These are phyloP conservation scores for Coemansia sp. DNA, from an alignment of 192 early-diverging fungal genomes.

Conservation along the genomic window DNA sequence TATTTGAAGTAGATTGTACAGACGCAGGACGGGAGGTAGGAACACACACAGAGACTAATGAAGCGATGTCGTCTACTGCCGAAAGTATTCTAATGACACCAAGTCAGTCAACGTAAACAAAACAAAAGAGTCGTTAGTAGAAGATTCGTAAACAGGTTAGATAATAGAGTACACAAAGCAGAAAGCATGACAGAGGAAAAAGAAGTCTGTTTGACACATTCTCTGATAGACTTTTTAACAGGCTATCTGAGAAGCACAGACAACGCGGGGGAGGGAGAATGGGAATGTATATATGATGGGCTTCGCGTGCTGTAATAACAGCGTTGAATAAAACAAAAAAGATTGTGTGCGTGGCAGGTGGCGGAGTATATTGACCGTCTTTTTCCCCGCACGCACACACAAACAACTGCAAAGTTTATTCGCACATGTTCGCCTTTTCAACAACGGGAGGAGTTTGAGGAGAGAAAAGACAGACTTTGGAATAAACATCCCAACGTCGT, in stretches of 20 bases:
- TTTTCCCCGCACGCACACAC: not conserved
- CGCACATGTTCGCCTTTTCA: conserved; percentile 1
- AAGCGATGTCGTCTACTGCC: not conserved
- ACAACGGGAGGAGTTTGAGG: not conserved
- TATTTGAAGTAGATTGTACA: not conserved
- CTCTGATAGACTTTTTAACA: not conserved
- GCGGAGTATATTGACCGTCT: not conserved
- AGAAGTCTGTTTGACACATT: not conserved
- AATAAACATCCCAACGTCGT: not conserved
- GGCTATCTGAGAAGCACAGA: not conserved
- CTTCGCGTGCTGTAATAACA: not conserved
- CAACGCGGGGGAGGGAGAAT: not conserved
- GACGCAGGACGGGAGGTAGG: not conserved
- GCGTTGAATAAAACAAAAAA: not conserved
- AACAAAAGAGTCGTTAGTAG: not conserved
- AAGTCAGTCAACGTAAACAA: conserved; percentile 13
- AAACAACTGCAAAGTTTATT: not conserved
- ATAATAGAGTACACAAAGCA: not conserved
- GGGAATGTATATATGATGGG: not conserved
- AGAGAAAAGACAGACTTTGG: not conserved
- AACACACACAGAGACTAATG: conserved; percentile 6
- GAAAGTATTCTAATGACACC: not conserved
- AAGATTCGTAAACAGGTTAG: conserved; percentile 2
- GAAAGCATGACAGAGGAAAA: conserved; percentile 4
- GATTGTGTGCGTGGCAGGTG: conserved; percentile 1